phyloP scores from a whole-genome alignment of 1,284 basidiomycete species.

The Cutaneotrichosporon mucoides region DNA sequence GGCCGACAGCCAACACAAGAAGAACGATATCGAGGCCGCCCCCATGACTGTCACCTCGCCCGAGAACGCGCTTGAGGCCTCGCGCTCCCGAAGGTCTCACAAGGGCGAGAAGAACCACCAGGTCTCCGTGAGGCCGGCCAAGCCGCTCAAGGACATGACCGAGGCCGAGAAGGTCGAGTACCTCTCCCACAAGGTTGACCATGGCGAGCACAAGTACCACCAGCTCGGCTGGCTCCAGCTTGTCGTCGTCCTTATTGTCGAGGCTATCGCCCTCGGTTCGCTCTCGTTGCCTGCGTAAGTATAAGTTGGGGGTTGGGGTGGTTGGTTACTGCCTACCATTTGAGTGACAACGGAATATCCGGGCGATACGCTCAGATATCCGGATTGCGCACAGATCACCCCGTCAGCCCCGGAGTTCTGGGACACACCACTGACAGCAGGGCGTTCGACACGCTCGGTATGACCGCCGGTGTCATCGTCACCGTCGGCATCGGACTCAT shows the following conservation, averaged over 20 bases:
- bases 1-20: too few relatives aligned
- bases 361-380: neutral
- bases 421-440: slow-evolving; percentile 7
- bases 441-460: slow-evolving; percentile 13
- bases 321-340: too few relatives aligned
- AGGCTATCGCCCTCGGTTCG: slow-evolving; percentile 19
- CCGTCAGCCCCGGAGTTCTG: too few relatives aligned
- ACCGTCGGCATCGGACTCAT: slow-evolving; percentile 15
- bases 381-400: neutral
- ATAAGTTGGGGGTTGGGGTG: too few relatives aligned
- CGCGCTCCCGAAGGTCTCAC: neutral
- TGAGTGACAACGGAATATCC: too few relatives aligned
- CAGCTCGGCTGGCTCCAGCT: slow-evolving; percentile 22
- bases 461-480: slow-evolving; percentile 16
- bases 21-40: too few relatives aligned
- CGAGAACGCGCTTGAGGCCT: too few relatives aligned
- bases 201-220: slow-evolving; percentile 19
- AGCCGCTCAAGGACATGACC: slow-evolving; percentile 5
- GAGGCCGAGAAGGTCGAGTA: slow-evolving; percentile 15
- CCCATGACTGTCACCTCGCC: neutral
- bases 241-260: slow-evolving; percentile 19
- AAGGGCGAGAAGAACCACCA: neutral
- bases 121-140: neutral
- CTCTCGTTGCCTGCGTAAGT: slow-evolving; percentile 19
- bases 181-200: slow-evolving; percentile 4